phyloP scores from a whole-genome alignment of 352 stramenopile species.

The Aphanomyces euteiches region DNA sequence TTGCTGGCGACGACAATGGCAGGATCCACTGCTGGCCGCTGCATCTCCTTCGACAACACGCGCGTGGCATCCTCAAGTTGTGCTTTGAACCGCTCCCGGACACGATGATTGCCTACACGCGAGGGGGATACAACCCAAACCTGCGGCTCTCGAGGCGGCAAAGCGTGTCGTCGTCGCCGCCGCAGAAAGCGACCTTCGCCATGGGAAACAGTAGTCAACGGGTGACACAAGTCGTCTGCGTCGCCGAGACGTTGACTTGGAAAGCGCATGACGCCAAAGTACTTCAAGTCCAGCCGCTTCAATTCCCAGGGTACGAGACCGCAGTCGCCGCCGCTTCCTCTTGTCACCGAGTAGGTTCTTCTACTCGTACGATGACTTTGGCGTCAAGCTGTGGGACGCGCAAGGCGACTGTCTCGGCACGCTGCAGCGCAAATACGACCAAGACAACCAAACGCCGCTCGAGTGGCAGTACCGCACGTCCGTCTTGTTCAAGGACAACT shows the following conservation, averaged over 20 bases:
- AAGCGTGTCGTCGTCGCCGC: background rate
- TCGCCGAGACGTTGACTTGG: slow-evolving; percentile 41
- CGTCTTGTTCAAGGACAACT: slow-evolving; percentile 16
- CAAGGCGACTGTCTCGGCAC: slow-evolving; percentile 41
- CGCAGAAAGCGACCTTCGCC: background rate
- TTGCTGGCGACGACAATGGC: slow-evolving; percentile 18
- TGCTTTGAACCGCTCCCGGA: slow-evolving; percentile 23
- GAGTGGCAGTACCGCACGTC: slow-evolving; percentile 24
- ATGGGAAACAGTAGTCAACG: background rate
- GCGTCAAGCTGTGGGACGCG: slow-evolving; percentile 52
- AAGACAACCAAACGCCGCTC: background rate
- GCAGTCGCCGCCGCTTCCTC: background rate
- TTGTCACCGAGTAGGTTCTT: slow-evolving; percentile 38
- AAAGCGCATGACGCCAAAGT: slow-evolving; percentile 43
- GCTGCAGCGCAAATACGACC: slow-evolving; percentile 35
- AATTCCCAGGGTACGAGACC: slow-evolving; percentile 33
- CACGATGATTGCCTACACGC: slow-evolving; percentile 28
- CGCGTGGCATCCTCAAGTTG: slow-evolving; percentile 8
- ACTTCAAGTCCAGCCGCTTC: slow-evolving; percentile 38
- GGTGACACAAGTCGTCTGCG: slow-evolving; percentile 26
- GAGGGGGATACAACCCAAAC: slow-evolving; percentile 28
- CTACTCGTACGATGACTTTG: slow-evolving; percentile 43
- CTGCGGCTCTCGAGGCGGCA: slow-evolving; percentile 4
- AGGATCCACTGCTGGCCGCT: slow-evolving; percentile 22
- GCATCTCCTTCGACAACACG: slow-evolving; percentile 8